Evolutionary conservation across 2,329 filamentous ascomycete genomes (phyloP).

Genomic region (Diplocarpon mali): DNA sequence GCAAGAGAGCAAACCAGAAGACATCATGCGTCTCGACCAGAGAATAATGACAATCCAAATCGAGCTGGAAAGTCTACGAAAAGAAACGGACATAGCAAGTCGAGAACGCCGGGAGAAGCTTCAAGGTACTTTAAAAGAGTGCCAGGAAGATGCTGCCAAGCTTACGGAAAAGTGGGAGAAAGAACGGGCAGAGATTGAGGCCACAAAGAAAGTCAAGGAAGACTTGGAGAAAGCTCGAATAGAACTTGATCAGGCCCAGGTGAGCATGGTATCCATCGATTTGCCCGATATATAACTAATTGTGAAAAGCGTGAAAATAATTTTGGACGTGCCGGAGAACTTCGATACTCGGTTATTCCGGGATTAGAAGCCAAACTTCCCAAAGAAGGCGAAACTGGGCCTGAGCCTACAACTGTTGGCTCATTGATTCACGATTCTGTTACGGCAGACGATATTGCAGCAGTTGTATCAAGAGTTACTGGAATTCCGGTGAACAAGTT

Average conservation of each 20-base stretch:
- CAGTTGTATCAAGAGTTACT: constrained; percentile 80
- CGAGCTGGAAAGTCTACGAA: constrained; percentile 84
- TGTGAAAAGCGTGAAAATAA: constrained; percentile 57
- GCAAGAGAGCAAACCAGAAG: constrained; percentile 93
- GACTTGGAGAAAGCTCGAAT: constrained; percentile 78
- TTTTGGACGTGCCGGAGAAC: constrained; percentile 80
- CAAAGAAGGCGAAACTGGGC: constrained; percentile 12
- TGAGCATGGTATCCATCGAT: constrained; percentile 1
- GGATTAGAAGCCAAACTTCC: constrained; percentile 68
- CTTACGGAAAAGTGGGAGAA: constrained; percentile 83
- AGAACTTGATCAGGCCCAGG: constrained; percentile 76
- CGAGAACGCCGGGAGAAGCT: constrained; percentile 80
- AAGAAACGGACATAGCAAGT: constrained; percentile 85
- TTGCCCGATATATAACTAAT: constrained; percentile 1
- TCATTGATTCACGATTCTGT: constrained; percentile 84
- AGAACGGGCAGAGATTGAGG: constrained; percentile 75
- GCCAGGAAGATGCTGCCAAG: constrained; percentile 64
- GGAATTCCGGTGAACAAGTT: constrained; percentile 84
- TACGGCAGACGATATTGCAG: constrained; percentile 88
- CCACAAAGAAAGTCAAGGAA: constrained; percentile 76
- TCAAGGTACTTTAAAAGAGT: constrained; percentile 61
- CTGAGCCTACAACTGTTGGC: constrained; percentile 24
- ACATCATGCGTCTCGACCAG: constrained; percentile 84
- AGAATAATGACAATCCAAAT: constrained; percentile 98
- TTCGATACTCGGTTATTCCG: constrained; percentile 82